These are phyloP conservation scores for Penicillium italicum DNA, from an alignment of 2,329 filamentous ascomycete genomes.

Conservation along the genomic window DNA sequence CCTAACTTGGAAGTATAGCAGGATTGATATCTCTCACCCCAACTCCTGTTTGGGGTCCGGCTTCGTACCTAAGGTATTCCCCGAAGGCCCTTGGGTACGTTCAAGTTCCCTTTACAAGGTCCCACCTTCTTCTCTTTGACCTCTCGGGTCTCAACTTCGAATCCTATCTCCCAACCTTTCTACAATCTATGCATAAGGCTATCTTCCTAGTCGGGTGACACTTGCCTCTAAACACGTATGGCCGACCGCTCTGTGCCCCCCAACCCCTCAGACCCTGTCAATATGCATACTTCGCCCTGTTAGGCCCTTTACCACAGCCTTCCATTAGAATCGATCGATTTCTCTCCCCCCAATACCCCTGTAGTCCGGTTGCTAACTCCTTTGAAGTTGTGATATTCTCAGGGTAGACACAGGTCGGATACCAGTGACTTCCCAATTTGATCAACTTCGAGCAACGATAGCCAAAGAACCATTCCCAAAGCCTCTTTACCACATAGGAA, in stretches of 20 bases:
- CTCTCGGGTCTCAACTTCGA: neutral
- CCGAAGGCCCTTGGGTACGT: neutral
- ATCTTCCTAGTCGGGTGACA: neutral
- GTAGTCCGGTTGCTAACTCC: neutral
- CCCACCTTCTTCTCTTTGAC: neutral
- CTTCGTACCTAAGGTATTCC: neutral
- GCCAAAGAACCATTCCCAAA: neutral
- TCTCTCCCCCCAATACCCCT: neutral
- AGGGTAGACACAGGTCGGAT: neutral
- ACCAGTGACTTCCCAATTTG: neutral
- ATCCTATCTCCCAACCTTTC: neutral
- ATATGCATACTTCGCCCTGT: neutral
- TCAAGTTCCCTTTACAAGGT: neutral
- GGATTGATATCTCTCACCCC: neutral
- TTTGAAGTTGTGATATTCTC: neutral
- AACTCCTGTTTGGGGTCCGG: neutral
- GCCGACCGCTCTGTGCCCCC: slow-evolving; percentile 3
- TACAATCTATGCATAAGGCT: neutral
- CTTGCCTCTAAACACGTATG: slow-evolving; percentile 3
- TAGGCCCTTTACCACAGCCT: neutral
- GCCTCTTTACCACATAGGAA: neutral
- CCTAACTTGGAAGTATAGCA: too few relatives aligned
- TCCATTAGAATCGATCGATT: neutral
- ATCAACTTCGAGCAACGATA: neutral
- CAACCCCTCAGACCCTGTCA: neutral